Conservation (phyloP, 2,329 filamentous ascomycete genomes). For the Didymella glomerata region DNA sequence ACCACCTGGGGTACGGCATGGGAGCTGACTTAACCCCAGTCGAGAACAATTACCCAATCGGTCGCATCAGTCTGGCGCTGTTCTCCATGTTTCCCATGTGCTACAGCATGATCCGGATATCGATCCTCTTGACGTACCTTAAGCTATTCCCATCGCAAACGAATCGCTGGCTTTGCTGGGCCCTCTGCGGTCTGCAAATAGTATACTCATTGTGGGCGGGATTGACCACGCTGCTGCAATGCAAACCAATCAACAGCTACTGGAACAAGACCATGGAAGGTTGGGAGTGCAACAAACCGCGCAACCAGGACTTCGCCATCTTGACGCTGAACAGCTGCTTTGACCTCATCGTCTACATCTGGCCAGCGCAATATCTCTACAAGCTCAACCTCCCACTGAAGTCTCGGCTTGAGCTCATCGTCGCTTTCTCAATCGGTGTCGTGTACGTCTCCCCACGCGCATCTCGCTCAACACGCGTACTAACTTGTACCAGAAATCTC, state of each 20-base stretch:
- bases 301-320: constrained; percentile 23
- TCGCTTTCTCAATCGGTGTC: constrained; percentile 26
- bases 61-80: constrained; percentile 14
- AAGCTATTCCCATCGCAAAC: constrained; percentile 25
- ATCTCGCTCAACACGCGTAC: neutral
- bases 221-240: constrained; percentile 15
- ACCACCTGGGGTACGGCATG: constrained; percentile 15
- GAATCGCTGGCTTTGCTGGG: constrained; percentile 26
- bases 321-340: constrained; percentile 27
- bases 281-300: constrained; percentile 19
- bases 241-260: constrained; percentile 20
- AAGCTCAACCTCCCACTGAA: constrained; percentile 28
- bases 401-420: constrained; percentile 22
- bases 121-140: constrained; percentile 25
- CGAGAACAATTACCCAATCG: constrained; percentile 16
- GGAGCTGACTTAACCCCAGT: constrained; percentile 7
- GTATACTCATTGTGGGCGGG: constrained; percentile 15
- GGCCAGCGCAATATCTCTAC: constrained; percentile 31
- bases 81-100: constrained; percentile 24
- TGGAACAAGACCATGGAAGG: constrained; percentile 18
- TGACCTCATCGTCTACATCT: constrained; percentile 28
- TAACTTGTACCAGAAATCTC: constrained; percentile 13
- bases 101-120: constrained; percentile 22
- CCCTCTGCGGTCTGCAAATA: constrained; percentile 14
- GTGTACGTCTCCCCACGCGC: constrained; percentile 8